A percentile compares a stretch with the other conserved stretches of the same genome.
These are phyloP conservation scores for Fagus crenata DNA, from an alignment of 306 rosid genomes.

Conservation along the genomic window DNA sequence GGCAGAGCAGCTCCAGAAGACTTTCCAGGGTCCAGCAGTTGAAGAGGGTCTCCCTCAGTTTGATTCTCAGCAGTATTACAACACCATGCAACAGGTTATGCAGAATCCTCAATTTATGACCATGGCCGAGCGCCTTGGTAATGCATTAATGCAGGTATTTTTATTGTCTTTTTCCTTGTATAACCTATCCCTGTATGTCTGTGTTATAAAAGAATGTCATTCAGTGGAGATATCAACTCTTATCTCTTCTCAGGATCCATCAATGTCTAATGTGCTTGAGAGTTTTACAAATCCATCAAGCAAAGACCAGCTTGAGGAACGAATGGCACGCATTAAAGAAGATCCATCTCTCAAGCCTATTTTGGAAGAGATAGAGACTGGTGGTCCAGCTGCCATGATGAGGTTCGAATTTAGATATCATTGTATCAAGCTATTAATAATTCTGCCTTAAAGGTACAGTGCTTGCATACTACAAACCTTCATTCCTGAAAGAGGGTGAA, in stretches of 20 bases:
- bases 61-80: conserved; percentile 76
- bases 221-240: conserved; percentile 15
- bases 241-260: conserved; percentile 71
- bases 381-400: conserved; percentile 99
- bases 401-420: conserved; percentile 46
- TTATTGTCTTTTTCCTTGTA: background rate
- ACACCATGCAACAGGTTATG: conserved; percentile 98
- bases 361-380: conserved; percentile 91
- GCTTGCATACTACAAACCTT: conserved; percentile 3
- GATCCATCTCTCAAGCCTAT: conserved; percentile 97
- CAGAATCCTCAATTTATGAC: conserved; percentile 94
- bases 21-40: conserved; percentile 66
- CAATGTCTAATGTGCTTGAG: conserved; percentile 87
- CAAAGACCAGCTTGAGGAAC: conserved; percentile 91
- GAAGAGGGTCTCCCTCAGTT: conserved; percentile 73
- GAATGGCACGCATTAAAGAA: conserved; percentile 92
- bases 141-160: conserved; percentile 89
- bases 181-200: conserved; percentile 9
- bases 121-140: conserved; percentile 98
- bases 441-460: conserved; percentile 9
- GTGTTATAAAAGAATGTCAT: background rate
- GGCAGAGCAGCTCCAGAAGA: conserved; percentile 97
- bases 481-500: conserved; percentile 21
- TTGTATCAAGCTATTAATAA: conserved; percentile 7
- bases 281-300: conserved; percentile 74